A percentile compares a stretch with the other conserved stretches of the same genome.
Conservation (phyloP, 2,329 filamentous ascomycete genomes). For the Alternaria metachromatica region DNA sequence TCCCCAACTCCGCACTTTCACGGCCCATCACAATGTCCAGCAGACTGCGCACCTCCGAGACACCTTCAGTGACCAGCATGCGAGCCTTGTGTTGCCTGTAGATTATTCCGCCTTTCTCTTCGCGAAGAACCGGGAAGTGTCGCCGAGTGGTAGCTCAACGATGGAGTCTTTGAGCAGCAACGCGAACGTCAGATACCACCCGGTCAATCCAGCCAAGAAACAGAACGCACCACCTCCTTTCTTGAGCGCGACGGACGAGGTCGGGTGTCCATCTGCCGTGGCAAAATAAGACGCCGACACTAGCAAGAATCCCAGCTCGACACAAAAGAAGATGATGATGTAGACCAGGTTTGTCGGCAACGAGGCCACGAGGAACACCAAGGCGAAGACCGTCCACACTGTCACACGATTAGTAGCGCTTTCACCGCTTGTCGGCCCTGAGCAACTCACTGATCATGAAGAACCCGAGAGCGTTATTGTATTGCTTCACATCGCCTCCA, state of each 20-base stretch:
- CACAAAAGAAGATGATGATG: slow-evolving; percentile 57
- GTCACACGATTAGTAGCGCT: neutral
- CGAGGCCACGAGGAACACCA: slow-evolving; percentile 56
- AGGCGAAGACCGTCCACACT: slow-evolving; percentile 57
- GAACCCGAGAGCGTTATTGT: slow-evolving; percentile 60
- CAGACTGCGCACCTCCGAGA: neutral
- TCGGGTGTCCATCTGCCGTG: slow-evolving; percentile 51
- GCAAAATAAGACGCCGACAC: slow-evolving; percentile 57
- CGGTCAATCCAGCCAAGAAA: slow-evolving; percentile 55
- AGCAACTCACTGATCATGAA: slow-evolving; percentile 53
- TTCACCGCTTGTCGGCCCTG: neutral
- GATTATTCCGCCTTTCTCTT: slow-evolving; percentile 23
- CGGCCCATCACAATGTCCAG: neutral
- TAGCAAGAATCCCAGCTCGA: slow-evolving; percentile 54
- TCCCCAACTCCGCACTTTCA: neutral
- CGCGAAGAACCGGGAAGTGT: slow-evolving; percentile 37
- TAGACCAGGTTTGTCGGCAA: slow-evolving; percentile 57
- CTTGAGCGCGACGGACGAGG: slow-evolving; percentile 48
- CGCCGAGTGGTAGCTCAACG: slow-evolving; percentile 31
- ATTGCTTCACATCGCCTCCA: slow-evolving; percentile 50
- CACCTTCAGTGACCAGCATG: neutral
- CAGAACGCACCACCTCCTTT: slow-evolving; percentile 56
- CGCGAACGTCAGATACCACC: slow-evolving; percentile 32
- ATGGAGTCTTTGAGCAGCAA: slow-evolving; percentile 34
- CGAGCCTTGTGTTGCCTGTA: neutral